Conservation (phyloP, 2,329 filamentous ascomycete species). For the Fusarium dlaminii region DNA sequence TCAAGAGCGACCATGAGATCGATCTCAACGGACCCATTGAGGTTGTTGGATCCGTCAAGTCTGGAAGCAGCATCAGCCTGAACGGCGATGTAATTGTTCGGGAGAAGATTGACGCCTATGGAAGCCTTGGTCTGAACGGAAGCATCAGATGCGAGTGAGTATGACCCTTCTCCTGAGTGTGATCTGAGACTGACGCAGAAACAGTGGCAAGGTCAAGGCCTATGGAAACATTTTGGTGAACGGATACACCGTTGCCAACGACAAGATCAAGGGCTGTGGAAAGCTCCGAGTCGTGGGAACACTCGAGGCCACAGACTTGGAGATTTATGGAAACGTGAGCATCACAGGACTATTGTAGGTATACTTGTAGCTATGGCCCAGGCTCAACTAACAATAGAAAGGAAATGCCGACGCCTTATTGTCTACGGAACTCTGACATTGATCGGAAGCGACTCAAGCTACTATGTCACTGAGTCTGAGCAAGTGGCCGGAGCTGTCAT, state of each 20-base stretch:
- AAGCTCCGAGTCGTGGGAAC: slow-evolving; percentile 56
- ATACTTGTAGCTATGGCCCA: background rate
- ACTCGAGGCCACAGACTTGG: slow-evolving; percentile 54
- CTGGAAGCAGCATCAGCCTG: slow-evolving; percentile 56
- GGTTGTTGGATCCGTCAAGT: slow-evolving; percentile 58
- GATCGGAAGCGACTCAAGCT: slow-evolving; percentile 56
- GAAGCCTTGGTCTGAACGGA: slow-evolving; percentile 54
- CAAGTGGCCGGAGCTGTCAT: slow-evolving; percentile 56
- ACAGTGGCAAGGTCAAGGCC: slow-evolving; percentile 56
- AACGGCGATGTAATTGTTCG: slow-evolving; percentile 56
- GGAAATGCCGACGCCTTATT: slow-evolving; percentile 54
- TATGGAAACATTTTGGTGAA: slow-evolving; percentile 57
- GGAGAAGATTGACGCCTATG: slow-evolving; percentile 59
- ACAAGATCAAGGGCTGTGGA: slow-evolving; percentile 58
- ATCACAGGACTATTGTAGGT: slow-evolving; percentile 56
- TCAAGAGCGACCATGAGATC: slow-evolving; percentile 55
- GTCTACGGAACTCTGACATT: slow-evolving; percentile 59
- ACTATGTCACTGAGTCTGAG: slow-evolving; percentile 54
- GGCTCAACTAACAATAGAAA: slow-evolving; percentile 22
- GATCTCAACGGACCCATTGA: slow-evolving; percentile 57
- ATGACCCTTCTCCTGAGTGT: background rate
- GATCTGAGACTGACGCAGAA: background rate
- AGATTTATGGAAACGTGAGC: slow-evolving; percentile 58
- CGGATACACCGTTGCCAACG: slow-evolving; percentile 51
- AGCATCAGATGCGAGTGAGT: slow-evolving; percentile 56